Conservation (phyloP, 345 rosid species). For the Populus tremula region DNA sequence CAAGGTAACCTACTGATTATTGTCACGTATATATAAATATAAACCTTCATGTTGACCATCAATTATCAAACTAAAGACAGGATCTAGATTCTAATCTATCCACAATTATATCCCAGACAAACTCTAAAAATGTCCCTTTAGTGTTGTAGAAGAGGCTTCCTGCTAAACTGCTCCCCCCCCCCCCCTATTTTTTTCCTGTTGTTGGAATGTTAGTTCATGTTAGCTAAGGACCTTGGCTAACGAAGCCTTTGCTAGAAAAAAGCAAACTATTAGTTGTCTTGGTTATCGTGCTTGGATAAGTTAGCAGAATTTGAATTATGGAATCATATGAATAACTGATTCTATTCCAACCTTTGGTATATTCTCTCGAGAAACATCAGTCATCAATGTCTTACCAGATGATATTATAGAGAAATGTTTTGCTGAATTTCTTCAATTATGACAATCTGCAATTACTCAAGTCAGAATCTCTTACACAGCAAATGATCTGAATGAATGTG, state of each 20-base stretch:
- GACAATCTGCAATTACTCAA: neutral
- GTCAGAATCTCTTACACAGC: neutral
- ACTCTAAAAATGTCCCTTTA: neutral
- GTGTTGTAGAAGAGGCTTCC: neutral
- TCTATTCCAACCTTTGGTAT: neutral
- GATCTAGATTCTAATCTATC: neutral
- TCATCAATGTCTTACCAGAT: neutral
- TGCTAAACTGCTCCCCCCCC: neutral
- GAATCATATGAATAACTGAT: neutral
- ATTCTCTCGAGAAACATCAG: too few species aligned
- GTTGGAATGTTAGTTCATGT: neutral
- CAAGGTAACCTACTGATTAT: constrained; percentile 41
- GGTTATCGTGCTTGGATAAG: neutral
- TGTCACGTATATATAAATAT: neutral
- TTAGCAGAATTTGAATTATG: neutral
- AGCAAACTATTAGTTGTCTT: neutral
- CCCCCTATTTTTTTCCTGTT: neutral
- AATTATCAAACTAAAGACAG: neutral
- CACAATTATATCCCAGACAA: neutral
- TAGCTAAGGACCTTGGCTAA: neutral
- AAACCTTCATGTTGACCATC: neutral
- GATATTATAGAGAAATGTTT: neutral
- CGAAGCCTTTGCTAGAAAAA: neutral
- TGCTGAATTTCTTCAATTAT: neutral
- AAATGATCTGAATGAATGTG: neutral